Evolutionary conservation across 495 filamentous ascomycete species (phyloP).

Genomic region (Aspergillus avenaceus): DNA sequence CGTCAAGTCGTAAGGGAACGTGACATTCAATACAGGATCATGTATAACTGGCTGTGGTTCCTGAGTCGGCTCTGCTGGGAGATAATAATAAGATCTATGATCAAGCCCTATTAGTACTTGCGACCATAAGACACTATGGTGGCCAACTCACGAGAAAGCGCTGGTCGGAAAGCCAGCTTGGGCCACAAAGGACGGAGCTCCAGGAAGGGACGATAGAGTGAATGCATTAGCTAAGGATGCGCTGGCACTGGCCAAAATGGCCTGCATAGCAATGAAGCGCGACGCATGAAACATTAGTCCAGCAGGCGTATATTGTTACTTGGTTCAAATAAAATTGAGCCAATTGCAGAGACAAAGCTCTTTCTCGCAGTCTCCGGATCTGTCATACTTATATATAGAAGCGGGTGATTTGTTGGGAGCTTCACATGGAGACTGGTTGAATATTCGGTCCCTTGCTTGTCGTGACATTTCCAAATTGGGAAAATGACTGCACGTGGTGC

Average conservation of each 20-base stretch:
- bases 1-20: conserved; percentile 53
- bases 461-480: background rate
- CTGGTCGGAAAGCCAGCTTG: conserved; percentile 51
- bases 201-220: conserved; percentile 19
- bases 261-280: conserved; percentile 9
- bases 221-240: background rate
- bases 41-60: conserved; percentile 56
- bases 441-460: background rate
- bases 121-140: background rate
- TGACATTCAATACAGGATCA: conserved; percentile 54
- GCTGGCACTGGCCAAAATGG: conserved; percentile 5
- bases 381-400: background rate
- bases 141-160: conserved; percentile 36
- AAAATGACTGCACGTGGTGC: conserved; percentile 2
- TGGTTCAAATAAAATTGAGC: background rate
- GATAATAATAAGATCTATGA: conserved; percentile 42
- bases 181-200: conserved; percentile 45
- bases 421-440: background rate
- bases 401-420: too few species aligned
- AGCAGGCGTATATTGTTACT: background rate
- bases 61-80: conserved; percentile 46
- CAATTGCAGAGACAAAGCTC: background rate
- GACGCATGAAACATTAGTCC: background rate
- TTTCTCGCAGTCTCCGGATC: too few species aligned
- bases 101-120: background rate